A percentile compares a stretch with the other conserved stretches of the same genome.
Evolutionary conservation across 805 yeast species (phyloP).

Genomic region (Saturnispora kantuleensis): DNA sequence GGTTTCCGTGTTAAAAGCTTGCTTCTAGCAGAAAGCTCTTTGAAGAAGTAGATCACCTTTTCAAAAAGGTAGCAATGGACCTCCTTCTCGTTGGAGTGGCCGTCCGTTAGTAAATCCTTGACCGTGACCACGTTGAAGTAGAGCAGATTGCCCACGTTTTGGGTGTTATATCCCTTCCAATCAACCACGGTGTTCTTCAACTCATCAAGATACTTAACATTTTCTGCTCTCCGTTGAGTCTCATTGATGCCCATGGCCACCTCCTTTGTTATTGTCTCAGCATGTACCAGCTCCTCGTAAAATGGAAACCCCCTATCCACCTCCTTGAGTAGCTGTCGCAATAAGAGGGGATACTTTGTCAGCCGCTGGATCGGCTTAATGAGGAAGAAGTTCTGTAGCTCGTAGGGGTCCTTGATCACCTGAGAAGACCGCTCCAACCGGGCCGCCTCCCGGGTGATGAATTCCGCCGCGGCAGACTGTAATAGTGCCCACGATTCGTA

Average conservation of each 20-base stretch:
- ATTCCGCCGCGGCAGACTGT: conserved; percentile 77
- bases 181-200: conserved; percentile 68
- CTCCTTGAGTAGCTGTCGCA: conserved; percentile 63
- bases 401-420: conserved; percentile 75
- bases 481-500: conserved; percentile 94
- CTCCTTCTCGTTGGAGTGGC: conserved; percentile 66
- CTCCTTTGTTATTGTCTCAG: conserved; percentile 65
- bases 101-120: conserved; percentile 41
- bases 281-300: conserved; percentile 60
- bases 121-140: conserved; percentile 65
- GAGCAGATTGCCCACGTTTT: conserved; percentile 76
- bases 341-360: conserved; percentile 85
- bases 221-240: conserved; percentile 86
- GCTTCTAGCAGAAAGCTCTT: conserved; percentile 44
- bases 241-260: conserved; percentile 87
- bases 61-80: conserved; percentile 88
- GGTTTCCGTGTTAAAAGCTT: conserved; percentile 39
- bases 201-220: conserved; percentile 58
- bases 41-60: conserved; percentile 48
- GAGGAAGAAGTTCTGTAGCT: conserved; percentile 77
- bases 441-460: conserved; percentile 54
- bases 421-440: conserved; percentile 45
- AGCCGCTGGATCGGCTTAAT: conserved; percentile 93
- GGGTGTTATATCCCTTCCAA: conserved; percentile 84
- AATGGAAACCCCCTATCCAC: conserved; percentile 44